phyloP scores from a whole-genome alignment of 2,329 filamentous ascomycete species.

The Fusarium floridanum region DNA sequence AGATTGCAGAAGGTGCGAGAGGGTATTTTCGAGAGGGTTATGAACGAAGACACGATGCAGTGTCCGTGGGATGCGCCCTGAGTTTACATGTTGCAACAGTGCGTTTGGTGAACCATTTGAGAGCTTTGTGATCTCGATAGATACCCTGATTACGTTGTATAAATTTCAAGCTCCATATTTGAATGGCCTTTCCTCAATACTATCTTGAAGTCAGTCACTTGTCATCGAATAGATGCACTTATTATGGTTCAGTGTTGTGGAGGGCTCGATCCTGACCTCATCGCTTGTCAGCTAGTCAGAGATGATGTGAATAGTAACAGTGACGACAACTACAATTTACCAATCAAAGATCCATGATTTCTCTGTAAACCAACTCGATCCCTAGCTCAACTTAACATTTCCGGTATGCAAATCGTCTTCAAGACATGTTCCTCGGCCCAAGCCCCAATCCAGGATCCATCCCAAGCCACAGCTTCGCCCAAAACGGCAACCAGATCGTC shows the following conservation, averaged over 20 bases:
- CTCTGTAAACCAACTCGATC: too few relatives aligned
- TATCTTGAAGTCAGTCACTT: not conserved
- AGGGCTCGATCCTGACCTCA: too few relatives aligned
- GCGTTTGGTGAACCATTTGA: not conserved
- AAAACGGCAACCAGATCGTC: conserved; percentile 38
- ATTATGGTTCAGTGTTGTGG: too few relatives aligned
- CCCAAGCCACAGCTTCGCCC: not conserved
- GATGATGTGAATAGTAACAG: too few relatives aligned
- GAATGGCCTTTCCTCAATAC: too few relatives aligned
- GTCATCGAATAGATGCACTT: not conserved
- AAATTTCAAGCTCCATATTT: not conserved
- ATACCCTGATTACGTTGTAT: not conserved
- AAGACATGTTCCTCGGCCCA: not conserved
- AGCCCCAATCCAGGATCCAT: not conserved
- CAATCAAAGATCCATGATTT: too few relatives aligned
- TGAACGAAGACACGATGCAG: conserved; percentile 19
- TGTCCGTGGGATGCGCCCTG: conserved; percentile 3
- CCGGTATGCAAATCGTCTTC: not conserved
- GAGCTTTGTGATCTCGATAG: not conserved
- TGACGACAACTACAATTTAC: too few relatives aligned
- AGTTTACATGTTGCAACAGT: too few relatives aligned
- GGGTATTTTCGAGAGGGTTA: conserved; percentile 48
- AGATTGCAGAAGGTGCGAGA: conserved; percentile 61
- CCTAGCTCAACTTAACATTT: too few relatives aligned
- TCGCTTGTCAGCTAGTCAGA: too few relatives aligned